Evolutionary conservation across 768 basidiomycete genomes (phyloP).

Genomic region (Inosperma sp.): DNA sequence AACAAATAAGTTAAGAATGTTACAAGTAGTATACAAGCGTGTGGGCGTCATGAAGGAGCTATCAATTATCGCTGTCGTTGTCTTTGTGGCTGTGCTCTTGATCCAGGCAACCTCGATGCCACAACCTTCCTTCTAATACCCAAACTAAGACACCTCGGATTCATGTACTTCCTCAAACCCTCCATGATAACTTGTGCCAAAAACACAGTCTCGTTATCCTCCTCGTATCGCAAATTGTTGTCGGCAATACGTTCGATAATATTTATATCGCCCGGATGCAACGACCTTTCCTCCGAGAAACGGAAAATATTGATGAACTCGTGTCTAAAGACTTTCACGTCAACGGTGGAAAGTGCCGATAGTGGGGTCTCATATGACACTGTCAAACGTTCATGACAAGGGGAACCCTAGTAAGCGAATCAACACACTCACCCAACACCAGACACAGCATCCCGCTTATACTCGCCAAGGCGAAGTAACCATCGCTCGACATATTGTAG

Average conservation of each 20-base stretch:
- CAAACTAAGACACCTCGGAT: constrained; percentile 27
- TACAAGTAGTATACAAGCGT: no score
- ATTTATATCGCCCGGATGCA: constrained; percentile 48
- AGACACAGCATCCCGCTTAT: constrained; percentile 50
- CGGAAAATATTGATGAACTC: constrained; percentile 66
- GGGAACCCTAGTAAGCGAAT: constrained; percentile 2
- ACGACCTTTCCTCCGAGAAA: constrained; percentile 39
- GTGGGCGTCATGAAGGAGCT: no score
- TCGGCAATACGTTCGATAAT: constrained; percentile 51
- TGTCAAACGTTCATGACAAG: constrained; percentile 16
- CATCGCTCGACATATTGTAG: constrained; percentile 33
- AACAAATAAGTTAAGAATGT: no score
- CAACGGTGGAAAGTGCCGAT: constrained; percentile 43
- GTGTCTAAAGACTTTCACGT: constrained; percentile 54
- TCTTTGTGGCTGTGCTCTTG: no score
- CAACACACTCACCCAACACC: constrained; percentile 61
- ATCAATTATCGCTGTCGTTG: no score
- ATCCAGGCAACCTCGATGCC: no score
- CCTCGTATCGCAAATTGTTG: constrained; percentile 47
- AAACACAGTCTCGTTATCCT: constrained; percentile 56
- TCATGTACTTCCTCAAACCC: constrained; percentile 38
- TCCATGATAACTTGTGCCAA: constrained; percentile 50
- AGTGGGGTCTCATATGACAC: constrained; percentile 38
- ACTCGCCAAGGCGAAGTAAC: constrained; percentile 55
- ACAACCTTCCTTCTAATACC: no score